Evolutionary conservation across 345 rosid species (phyloP), one percentile per base, ranked within the genome.

Genomic region (Eutrema yunnanense): DNA sequence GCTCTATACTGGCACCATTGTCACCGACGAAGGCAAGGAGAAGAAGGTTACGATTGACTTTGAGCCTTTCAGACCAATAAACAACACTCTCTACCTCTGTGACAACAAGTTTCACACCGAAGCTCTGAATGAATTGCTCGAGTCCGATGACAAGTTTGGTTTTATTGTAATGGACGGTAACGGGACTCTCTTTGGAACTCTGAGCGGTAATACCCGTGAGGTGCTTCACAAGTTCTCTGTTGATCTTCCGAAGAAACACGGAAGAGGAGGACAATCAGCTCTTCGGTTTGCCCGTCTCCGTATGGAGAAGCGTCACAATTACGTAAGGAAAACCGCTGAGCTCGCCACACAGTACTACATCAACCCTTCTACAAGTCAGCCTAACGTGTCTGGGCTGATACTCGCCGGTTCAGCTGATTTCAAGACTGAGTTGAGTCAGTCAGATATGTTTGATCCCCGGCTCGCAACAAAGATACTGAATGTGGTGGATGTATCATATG

Each of bases 231-330:
- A 80, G 59, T 83, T 80, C 60, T 55, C 74, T 32, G 80, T 80
- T 59, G 82, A 83, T 62, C 79, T 83, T 19, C 84, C 82, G 8
- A 83, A 69, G 75, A 83, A 83, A 54, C 82, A 81, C 11, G 82
- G 82, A n/a, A 78, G 84, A 78, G 84, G 82, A 66, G 84, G 82
- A 48, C 84, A 81, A 56, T 78, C 86, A n/a, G 82, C 81, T 41
- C 54, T 78, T 56, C 74, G 81, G 13, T 81, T 83, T 76, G 80
- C 81, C 2, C 80, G 81, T 11, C 82, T 83, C 59, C 78, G 81
- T 52, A 63, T 54, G 70, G 64, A 64, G 49, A 73, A 63, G 37
- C 64, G 70, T 33, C 82, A 78, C 79, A 79, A 78, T 43, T 80
- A 78, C 41, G 80, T 82, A 36, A 78, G 83, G 69, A 73, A 82